Evolutionary conservation across 768 basidiomycete genomes (phyloP).

Genomic region (Boletus rubroflammeus): DNA sequence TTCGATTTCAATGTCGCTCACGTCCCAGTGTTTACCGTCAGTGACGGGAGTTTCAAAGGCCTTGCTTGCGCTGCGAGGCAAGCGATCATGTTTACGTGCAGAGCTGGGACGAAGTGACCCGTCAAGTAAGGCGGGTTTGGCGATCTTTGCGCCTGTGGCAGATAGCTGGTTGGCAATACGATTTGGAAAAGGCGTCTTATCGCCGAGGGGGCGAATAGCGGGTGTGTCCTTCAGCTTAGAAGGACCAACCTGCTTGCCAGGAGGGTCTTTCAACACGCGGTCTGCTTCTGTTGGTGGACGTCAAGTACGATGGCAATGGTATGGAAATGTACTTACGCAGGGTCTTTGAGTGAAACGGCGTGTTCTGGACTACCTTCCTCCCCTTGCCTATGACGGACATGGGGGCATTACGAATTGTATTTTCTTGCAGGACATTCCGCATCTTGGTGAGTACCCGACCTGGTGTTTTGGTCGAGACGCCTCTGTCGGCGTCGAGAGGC

Average conservation of each 20-base stretch:
- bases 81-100: slow-evolving; percentile 57
- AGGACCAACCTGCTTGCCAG: slow-evolving; percentile 27
- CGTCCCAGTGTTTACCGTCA: slow-evolving; percentile 71
- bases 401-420: slow-evolving; percentile 39
- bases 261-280: slow-evolving; percentile 16
- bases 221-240: slow-evolving; percentile 25
- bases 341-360: slow-evolving; percentile 33
- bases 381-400: slow-evolving; percentile 45
- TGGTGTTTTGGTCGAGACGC: slow-evolving; percentile 47
- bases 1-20: slow-evolving; percentile 52
- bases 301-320: not conserved
- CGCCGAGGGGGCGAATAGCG: slow-evolving; percentile 51
- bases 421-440: slow-evolving; percentile 44
- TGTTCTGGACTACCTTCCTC: slow-evolving; percentile 37
- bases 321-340: slow-evolving; percentile 21
- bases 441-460: slow-evolving; percentile 43
- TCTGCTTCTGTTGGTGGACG: slow-evolving; percentile 16
- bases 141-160: slow-evolving; percentile 35
- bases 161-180: slow-evolving; percentile 37
- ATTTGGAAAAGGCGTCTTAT: slow-evolving; percentile 78
- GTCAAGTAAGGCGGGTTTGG: slow-evolving; percentile 39
- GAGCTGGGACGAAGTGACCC: slow-evolving; percentile 62
- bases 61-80: slow-evolving; percentile 47
- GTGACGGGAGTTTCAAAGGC: slow-evolving; percentile 66
- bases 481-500: slow-evolving; percentile 27